Evolutionary conservation across 1,139 yeast species (phyloP).

Genomic region (Candida albicans): DNA sequence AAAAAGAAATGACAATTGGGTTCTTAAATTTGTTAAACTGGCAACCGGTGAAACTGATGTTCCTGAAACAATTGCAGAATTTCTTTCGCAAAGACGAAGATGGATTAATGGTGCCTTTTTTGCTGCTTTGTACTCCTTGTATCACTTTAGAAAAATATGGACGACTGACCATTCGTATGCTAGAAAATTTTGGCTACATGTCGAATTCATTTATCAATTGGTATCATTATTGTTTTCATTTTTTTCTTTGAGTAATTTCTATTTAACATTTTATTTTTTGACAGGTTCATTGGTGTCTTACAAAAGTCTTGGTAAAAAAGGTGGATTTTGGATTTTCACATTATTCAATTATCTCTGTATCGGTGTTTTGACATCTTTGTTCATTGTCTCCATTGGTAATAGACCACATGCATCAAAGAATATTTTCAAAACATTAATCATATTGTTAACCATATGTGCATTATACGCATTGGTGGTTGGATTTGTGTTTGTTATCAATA

Average conservation of each 20-base stretch:
- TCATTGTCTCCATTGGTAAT: constrained; percentile 91
- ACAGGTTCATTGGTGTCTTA: constrained; percentile 74
- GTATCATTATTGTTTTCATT: constrained; percentile 76
- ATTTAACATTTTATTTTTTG: constrained; percentile 85
- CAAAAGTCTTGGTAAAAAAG: constrained; percentile 57
- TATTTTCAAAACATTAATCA: constrained; percentile 69
- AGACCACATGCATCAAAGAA: constrained; percentile 86
- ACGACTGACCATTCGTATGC: constrained; percentile 74
- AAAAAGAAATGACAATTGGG: constrained; percentile 84
- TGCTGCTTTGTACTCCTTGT: constrained; percentile 87
- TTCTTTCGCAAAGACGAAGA: constrained; percentile 91
- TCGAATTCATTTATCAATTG: constrained; percentile 84
- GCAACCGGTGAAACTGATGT: constrained; percentile 98
- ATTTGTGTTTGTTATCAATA: constrained; percentile 66
- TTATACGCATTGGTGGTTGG: constrained; percentile 82
- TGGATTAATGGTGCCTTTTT: constrained; percentile 98
- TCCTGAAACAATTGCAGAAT: constrained; percentile 88
- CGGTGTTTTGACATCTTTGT: constrained; percentile 78
- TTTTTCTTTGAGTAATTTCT: constrained; percentile 88
- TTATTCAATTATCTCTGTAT: constrained; percentile 81
- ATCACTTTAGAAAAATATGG: constrained; percentile 82
- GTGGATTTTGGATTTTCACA: constrained; percentile 79
- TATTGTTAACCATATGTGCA: constrained; percentile 74
- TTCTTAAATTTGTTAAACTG: constrained; percentile 84
- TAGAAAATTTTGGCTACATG: constrained; percentile 75